A percentile compares a stretch with the other conserved stretches of the same genome.
These are phyloP conservation scores for Fusarium avenaceum DNA, from an alignment of 2,329 filamentous ascomycete genomes.

Conservation along the genomic window DNA sequence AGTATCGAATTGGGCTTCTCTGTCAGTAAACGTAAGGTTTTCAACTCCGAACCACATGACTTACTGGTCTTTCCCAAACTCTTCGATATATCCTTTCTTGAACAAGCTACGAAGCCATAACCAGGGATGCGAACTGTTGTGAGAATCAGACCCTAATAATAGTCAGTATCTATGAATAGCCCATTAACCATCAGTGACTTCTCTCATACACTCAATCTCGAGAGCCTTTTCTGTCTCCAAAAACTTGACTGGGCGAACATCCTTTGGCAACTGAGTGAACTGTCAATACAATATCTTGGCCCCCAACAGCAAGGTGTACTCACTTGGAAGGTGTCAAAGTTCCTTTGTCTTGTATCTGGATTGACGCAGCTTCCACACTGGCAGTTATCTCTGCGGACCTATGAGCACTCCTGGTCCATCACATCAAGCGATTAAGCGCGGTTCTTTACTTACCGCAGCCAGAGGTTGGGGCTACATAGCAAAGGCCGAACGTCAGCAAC, in stretches of 20 bases:
- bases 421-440: constrained; percentile 15
- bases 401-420: constrained; percentile 25
- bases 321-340: constrained; percentile 59
- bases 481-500: constrained; percentile 25
- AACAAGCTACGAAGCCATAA: constrained; percentile 51
- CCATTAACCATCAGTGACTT: background rate
- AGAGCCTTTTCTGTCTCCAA: constrained; percentile 49
- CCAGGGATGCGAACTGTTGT: constrained; percentile 76
- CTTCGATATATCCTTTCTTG: constrained; percentile 22
- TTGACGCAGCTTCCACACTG: constrained; percentile 59
- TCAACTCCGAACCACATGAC: background rate
- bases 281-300: background rate
- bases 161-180: constrained; percentile 14
- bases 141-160: constrained; percentile 75
- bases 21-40: constrained; percentile 15
- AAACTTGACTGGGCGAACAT: constrained; percentile 51
- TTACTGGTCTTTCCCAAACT: constrained; percentile 45
- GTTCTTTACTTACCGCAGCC: constrained; percentile 47
- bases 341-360: constrained; percentile 59
- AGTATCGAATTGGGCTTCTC: constrained; percentile 36
- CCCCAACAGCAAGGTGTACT: constrained; percentile 1
- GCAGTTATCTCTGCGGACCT: constrained; percentile 57
- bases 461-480: constrained; percentile 46
- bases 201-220: constrained; percentile 53
- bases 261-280: constrained; percentile 52